phyloP scores from a whole-genome alignment of 2,329 filamentous ascomycete species.

The Mycogone perniciosa region DNA sequence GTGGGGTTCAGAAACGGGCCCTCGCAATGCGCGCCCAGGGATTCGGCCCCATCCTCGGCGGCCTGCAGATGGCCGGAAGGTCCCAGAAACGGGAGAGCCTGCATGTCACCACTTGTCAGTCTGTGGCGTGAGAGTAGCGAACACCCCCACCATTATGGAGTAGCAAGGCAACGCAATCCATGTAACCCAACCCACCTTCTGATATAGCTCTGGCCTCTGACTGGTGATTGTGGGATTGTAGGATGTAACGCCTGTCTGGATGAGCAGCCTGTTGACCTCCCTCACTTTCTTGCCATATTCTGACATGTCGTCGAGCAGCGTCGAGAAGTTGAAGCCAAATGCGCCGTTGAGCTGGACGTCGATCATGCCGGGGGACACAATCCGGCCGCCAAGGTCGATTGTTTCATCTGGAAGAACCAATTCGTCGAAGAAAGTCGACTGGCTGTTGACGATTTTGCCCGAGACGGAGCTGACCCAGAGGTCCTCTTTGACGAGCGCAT shows the following conservation, averaged over 20 bases:
- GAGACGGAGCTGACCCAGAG: conserved; percentile 81
- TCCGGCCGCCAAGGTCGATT: conserved; percentile 75
- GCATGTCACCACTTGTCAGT: conserved; percentile 8
- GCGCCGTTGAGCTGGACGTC: conserved; percentile 90
- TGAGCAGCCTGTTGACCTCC: conserved; percentile 63
- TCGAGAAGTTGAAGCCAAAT: conserved; percentile 88
- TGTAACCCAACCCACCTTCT: conserved; percentile 46
- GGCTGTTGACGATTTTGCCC: conserved; percentile 73
- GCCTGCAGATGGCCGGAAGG: conserved; percentile 58
- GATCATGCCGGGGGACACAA: conserved; percentile 79
- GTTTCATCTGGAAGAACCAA: conserved; percentile 63
- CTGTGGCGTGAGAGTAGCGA: neutral
- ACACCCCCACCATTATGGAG: neutral
- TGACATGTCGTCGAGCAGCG: conserved; percentile 60
- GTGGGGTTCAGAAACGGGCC: conserved; percentile 78
- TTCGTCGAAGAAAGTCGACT: conserved; percentile 61
- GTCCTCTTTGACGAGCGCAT: conserved; percentile 65
- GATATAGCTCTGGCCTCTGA: conserved; percentile 74
- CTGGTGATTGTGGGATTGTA: conserved; percentile 84
- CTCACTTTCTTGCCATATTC: conserved; percentile 68
- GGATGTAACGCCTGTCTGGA: conserved; percentile 77
- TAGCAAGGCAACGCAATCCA: neutral
- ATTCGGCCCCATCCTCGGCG: conserved; percentile 69
- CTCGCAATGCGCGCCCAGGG: conserved; percentile 84
- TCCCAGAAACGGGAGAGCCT: conserved; percentile 69